Evolutionary conservation across 2,329 filamentous ascomycete species (phyloP).

Genomic region (Coniochaeta sp.): DNA sequence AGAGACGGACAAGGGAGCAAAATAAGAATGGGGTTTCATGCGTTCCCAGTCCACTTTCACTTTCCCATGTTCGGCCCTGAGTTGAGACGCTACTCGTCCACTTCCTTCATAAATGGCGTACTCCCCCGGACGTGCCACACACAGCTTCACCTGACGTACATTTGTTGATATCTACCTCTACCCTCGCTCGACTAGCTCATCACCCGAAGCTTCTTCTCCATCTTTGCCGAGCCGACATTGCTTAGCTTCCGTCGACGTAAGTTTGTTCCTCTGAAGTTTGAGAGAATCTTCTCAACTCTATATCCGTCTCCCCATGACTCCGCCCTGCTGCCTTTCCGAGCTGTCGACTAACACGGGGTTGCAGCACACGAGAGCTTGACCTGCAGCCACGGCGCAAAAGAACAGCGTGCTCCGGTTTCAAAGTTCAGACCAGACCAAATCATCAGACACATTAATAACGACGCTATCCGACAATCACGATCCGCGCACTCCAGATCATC

Average conservation of each 20-base stretch:
- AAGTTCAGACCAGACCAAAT: not conserved
- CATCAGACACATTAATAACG: not conserved
- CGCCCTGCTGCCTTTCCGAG: not conserved
- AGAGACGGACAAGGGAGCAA: not conserved
- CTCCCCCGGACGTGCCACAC: slow-evolving; percentile 1
- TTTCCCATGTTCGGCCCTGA: slow-evolving; percentile 12
- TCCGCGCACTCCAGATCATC: not conserved
- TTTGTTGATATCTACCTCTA: not conserved
- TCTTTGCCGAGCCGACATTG: not conserved
- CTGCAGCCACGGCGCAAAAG: not conserved
- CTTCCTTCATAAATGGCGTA: slow-evolving; percentile 3
- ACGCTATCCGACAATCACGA: not conserved
- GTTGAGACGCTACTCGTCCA: not conserved
- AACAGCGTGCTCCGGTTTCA: not conserved
- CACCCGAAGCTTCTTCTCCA: not conserved
- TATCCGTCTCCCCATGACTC: not conserved
- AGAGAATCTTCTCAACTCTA: not conserved
- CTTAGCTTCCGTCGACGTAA: not conserved
- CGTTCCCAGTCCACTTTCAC: slow-evolving; percentile 11
- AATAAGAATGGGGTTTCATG: slow-evolving; percentile 17
- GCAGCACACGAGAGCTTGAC: slow-evolving; percentile 3
- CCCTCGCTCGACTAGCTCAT: too few relatives aligned
- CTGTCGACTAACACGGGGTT: slow-evolving; percentile 1
- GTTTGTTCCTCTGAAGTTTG: not conserved
- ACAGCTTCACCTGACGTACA: not conserved